These are phyloP conservation scores for Phytopythium delawarense DNA, from an alignment of 352 stramenopile species.

Conservation along the genomic window DNA sequence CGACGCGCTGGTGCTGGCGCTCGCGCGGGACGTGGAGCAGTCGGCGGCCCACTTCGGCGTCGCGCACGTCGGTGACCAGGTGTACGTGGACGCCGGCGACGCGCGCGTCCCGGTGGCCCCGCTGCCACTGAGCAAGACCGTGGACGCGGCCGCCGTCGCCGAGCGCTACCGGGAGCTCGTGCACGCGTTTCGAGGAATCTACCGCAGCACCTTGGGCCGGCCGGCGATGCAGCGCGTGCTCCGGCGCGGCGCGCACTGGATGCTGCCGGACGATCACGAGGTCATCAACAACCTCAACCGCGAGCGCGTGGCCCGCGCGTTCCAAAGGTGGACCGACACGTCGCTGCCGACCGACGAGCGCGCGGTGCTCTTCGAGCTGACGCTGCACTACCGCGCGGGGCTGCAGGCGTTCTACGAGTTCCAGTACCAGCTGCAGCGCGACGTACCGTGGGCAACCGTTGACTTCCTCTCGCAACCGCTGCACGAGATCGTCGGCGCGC, in stretches of 20 bases:
- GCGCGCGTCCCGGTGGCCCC: slow-evolving; percentile 26
- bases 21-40: slow-evolving; percentile 35
- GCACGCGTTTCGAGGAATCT: slow-evolving; percentile 45
- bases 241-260: slow-evolving; percentile 64
- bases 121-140: slow-evolving; percentile 5
- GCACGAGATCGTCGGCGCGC: slow-evolving; percentile 22
- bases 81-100: slow-evolving; percentile 43
- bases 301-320: slow-evolving; percentile 29
- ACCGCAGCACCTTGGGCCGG: slow-evolving; percentile 52
- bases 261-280: slow-evolving; percentile 78
- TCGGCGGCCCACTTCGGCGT: slow-evolving; percentile 37
- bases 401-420: slow-evolving; percentile 66
- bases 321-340: slow-evolving; percentile 1
- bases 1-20: slow-evolving; percentile 33
- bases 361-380: slow-evolving; percentile 21
- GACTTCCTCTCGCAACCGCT: slow-evolving; percentile 42
- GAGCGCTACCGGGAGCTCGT: slow-evolving; percentile 26
- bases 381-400: slow-evolving; percentile 53
- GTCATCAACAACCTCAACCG: slow-evolving; percentile 75
- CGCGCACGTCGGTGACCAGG: slow-evolving; percentile 51
- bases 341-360: slow-evolving; percentile 9
- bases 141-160: not conserved
- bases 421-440: slow-evolving; percentile 54
- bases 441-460: slow-evolving; percentile 31
- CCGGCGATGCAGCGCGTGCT: slow-evolving; percentile 43